Base-by-base conservation (phyloP, 2,329 filamentous ascomycete species). In the Septoria petroselini region DNA sequence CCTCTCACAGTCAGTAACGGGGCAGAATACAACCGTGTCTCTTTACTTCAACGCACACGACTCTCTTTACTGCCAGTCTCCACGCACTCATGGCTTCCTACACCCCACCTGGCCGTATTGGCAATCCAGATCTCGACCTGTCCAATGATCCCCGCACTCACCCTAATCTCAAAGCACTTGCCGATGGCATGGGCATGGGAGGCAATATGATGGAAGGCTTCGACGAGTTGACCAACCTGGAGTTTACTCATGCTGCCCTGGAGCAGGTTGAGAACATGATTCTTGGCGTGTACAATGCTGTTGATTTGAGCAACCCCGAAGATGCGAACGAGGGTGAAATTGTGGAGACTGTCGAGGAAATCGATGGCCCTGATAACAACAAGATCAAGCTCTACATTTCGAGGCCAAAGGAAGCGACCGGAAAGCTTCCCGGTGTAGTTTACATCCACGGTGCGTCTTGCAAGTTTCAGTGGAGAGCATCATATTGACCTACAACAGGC, bases 371-470 rank as follows among this genome's bases (percentile, higher is more conserved):
- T 25, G 59, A 61, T 47, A 55, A 44, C 17, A 57, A 58, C 18
- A 46, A 55, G 11, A 61, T 60, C 41, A 58, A 53, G 30, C 31
- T 61, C 4, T 49, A 54, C 18, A 50, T 61, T 15, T 50, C 44
- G 25, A 46, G 40, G 33, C 45, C 49, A 7, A 46, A 49, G 3
- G 48, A 34, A 19, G 50, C 54, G 4, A 51, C 37, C 14, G 40
- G 50, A 11, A 39, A 38, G 6, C 35, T 63, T 15, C 59, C 63
- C 4, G 50, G 48, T 9, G 55, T 66, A 1, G 27, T 52, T 8
- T 65, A 39, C 58, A 64, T 55, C 40, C 52, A 34, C 56, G 64
- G 34, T 58, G 59, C 35, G 63, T 17, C 9, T 19, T 12, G 23
- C n/a, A 17, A 7, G 12, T 19, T 7, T 4, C 9, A 14, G 1